These are phyloP conservation scores for carrot (Daucus carota) DNA, from an alignment of 129 eudicot genomes.

Conservation along the genomic window DH1_v3.0 NC_030383.2:7418001-7418500, in stretches of 20 bases:
- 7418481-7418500: background rate
- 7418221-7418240: background rate
- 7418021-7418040: background rate
- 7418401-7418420: constrained; percentile 99
- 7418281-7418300: background rate
- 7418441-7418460: background rate
- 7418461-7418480: background rate
- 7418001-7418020: background rate
- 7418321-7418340: constrained; percentile 98
- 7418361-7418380: constrained; percentile 97
- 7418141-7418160: background rate
- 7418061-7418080: background rate
- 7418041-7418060: background rate
- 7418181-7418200: background rate
- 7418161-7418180: background rate
- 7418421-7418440: background rate
- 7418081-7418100: background rate
- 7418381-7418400: constrained; percentile 78
- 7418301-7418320: constrained; percentile 17
- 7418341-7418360: constrained; percentile 87
- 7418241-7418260: background rate
- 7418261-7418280: background rate
- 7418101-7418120: background rate
- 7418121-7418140: background rate
- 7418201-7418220: background rate